Conservation (phyloP, 2,329 filamentous ascomycete species). For the Colletotrichum sp. region DNA sequence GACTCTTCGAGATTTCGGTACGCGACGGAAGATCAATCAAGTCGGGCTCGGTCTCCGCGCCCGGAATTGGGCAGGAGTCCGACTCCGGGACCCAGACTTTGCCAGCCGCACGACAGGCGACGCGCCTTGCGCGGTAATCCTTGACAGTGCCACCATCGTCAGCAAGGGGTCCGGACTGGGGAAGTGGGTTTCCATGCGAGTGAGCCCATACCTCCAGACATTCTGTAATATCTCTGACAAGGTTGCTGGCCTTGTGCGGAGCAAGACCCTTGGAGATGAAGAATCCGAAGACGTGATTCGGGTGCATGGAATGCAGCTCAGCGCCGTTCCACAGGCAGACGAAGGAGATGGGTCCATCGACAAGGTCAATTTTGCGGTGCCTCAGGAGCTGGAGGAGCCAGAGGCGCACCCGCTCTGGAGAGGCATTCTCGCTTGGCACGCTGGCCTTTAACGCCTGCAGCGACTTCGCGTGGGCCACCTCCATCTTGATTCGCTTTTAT, state of each 20-base stretch:
- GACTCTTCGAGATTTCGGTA: not conserved
- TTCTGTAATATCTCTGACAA: not conserved
- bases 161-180: not conserved
- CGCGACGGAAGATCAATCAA: not conserved
- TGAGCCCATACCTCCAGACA: not conserved
- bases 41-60: not conserved
- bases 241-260: not conserved
- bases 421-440: not conserved
- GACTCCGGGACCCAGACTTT: not conserved
- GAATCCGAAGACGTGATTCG: not conserved
- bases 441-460: not conserved
- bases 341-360: not conserved
- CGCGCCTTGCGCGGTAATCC: not conserved
- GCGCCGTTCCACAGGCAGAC: not conserved
- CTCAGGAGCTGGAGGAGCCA: not conserved
- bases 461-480: not conserved
- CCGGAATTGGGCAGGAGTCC: not conserved
- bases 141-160: not conserved
- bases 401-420: not conserved
- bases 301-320: not conserved
- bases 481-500: not conserved
- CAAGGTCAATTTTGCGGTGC: not conserved
- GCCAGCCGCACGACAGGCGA: not conserved
- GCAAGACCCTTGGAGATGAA: not conserved
- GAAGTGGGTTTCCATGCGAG: not conserved